Percentiles rank a stretch among this genome's conserved stretches.
Conservation (phyloP, 495 filamentous ascomycete species). For the Saxispiralis lemnorum region DNA sequence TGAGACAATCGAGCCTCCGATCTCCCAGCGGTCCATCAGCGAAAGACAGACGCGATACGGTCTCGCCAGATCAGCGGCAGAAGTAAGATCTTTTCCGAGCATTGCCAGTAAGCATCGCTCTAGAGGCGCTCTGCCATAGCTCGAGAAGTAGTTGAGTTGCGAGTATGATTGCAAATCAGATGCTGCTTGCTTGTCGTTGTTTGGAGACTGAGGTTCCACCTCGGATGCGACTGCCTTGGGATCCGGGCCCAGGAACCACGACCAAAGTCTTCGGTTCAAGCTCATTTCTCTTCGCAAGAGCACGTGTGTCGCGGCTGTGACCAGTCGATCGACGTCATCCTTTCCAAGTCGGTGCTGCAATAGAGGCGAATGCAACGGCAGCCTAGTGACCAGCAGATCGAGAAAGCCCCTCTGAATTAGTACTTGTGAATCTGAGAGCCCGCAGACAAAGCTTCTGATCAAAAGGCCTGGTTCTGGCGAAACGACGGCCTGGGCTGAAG, state of each 20-base stretch:
- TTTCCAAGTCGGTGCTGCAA: conserved; percentile 53
- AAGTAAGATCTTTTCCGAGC: conserved; percentile 39
- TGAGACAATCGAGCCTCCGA: conserved; percentile 74
- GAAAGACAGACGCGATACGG: conserved; percentile 86
- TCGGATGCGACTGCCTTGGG: conserved; percentile 31
- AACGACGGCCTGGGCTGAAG: conserved; percentile 50
- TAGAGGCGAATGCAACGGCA: conserved; percentile 74
- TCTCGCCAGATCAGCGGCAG: conserved; percentile 54
- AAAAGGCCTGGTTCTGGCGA: conserved; percentile 86
- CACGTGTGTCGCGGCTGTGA: conserved; percentile 67
- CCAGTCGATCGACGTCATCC: conserved; percentile 60
- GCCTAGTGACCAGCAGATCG: conserved; percentile 75
- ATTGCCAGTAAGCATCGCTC: conserved; percentile 58
- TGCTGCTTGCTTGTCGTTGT: conserved; percentile 17
- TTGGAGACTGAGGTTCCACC: conserved; percentile 29
- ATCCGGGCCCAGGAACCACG: conserved; percentile 88
- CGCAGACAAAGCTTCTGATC: conserved; percentile 75
- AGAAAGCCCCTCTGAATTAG: conserved; percentile 87
- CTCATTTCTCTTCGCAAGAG: conserved; percentile 86
- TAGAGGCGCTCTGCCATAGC: conserved; percentile 56
- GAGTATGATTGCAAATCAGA: background rate
- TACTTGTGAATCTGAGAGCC: conserved; percentile 74
- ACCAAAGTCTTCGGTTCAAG: conserved; percentile 81
- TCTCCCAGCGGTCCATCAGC: conserved; percentile 94
- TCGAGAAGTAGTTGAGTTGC: conserved; percentile 52